Percentiles rank a stretch among this genome's conserved stretches.
Conservation (phyloP, 139 green algal species). For the Pleodorina starrii region DNA sequence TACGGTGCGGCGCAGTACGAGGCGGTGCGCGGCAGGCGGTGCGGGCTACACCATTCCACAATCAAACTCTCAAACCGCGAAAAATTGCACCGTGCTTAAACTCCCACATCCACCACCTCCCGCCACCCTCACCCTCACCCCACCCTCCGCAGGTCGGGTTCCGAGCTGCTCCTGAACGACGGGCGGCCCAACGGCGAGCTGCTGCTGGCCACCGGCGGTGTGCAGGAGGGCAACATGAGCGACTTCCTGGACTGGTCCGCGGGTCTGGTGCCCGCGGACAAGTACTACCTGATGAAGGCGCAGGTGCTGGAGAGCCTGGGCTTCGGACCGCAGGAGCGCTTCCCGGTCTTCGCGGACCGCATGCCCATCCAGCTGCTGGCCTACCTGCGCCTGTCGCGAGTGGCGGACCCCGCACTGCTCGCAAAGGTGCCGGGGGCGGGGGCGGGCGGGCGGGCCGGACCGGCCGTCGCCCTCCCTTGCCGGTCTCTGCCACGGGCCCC, state of each 20-base stretch:
- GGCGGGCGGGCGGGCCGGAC: background rate
- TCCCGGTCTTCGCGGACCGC: constrained; percentile 91
- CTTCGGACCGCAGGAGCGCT: constrained; percentile 70
- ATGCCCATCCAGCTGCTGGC: constrained; percentile 94
- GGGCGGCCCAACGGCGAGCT: constrained; percentile 87
- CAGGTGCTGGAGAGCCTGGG: constrained; percentile 60
- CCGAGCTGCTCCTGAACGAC: constrained; percentile 84
- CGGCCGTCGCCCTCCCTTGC: too few relatives aligned
- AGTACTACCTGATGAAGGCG: constrained; percentile 48
- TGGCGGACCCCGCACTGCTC: constrained; percentile 69
- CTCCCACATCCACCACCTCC: background rate
- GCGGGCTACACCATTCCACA: too few relatives aligned
- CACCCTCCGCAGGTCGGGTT: constrained; percentile 62
- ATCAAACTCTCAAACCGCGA: too few relatives aligned
- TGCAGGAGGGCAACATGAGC: constrained; percentile 79
- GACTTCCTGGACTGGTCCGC: constrained; percentile 78
- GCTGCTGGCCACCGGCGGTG: constrained; percentile 80
- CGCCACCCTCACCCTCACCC: background rate
- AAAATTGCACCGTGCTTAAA: too few relatives aligned
- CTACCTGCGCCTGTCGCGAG: constrained; percentile 89
- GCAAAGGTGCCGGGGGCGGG: constrained; percentile 59
- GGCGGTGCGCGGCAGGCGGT: too few relatives aligned
- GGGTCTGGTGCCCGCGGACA: constrained; percentile 59
- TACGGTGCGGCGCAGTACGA: too few relatives aligned
- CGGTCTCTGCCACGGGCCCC: too few relatives aligned